These are phyloP conservation scores for Ustilago bromivora DNA, from an alignment of 1,284 basidiomycete genomes.

Conservation along the genomic window DNA sequence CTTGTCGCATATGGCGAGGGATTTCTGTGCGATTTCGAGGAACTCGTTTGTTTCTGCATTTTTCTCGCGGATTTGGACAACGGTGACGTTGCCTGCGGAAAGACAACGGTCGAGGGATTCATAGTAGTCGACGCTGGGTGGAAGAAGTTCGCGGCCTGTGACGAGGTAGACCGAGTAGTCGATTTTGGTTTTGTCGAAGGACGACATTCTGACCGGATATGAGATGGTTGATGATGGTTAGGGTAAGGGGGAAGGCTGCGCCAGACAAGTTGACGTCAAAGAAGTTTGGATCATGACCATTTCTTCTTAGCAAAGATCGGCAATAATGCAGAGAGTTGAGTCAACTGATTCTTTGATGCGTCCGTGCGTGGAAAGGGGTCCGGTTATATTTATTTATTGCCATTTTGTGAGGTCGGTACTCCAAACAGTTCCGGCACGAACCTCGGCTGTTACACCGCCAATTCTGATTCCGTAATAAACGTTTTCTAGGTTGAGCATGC, in stretches of 20 bases:
- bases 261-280: background rate
- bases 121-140: constrained; percentile 78
- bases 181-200: constrained; percentile 27
- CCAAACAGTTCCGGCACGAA: background rate
- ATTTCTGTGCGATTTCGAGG: constrained; percentile 79
- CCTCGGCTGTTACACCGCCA: background rate
- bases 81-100: constrained; percentile 84
- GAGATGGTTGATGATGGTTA: background rate
- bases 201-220: constrained; percentile 5
- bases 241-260: background rate
- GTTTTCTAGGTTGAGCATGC: background rate
- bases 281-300: background rate
- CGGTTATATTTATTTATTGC: background rate
- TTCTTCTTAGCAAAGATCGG: constrained; percentile 5
- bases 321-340: constrained; percentile 15
- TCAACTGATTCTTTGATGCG: constrained; percentile 6
- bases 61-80: constrained; percentile 77
- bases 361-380: constrained; percentile 4
- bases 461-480: background rate
- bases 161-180: constrained; percentile 75
- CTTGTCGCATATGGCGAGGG: constrained; percentile 81
- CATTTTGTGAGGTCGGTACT: background rate
- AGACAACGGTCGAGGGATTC: constrained; percentile 84
- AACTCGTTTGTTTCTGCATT: constrained; percentile 73
- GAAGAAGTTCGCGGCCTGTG: constrained; percentile 83